Conservation (phyloP, 1,284 basidiomycete species). For the Tranzscheliella williamsii region DNA sequence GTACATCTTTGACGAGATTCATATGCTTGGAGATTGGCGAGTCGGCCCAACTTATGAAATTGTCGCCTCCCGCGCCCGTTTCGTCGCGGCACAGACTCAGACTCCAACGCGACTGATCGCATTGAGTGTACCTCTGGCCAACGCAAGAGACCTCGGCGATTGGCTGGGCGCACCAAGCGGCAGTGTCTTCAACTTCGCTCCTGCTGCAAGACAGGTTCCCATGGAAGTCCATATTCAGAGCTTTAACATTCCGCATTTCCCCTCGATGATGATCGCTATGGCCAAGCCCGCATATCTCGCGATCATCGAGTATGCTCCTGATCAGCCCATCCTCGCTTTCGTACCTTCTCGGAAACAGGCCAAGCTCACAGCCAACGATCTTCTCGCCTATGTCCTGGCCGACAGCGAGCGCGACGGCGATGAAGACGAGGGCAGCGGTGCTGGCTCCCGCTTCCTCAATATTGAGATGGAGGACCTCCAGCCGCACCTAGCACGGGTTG, state of each 20-base stretch:
- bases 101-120: slow-evolving; percentile 89
- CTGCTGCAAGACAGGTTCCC: slow-evolving; percentile 88
- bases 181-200: slow-evolving; percentile 96
- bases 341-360: slow-evolving; percentile 93
- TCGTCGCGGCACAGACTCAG: slow-evolving; percentile 92
- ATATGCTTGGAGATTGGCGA: slow-evolving; percentile 82
- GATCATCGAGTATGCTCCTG: slow-evolving; percentile 82
- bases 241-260: slow-evolving; percentile 94
- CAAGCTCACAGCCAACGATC: slow-evolving; percentile 86
- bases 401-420: slow-evolving; percentile 69
- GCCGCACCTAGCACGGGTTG: slow-evolving; percentile 83
- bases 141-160: slow-evolving; percentile 91
- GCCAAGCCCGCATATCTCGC: slow-evolving; percentile 96
- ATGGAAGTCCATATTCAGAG: slow-evolving; percentile 97
- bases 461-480: slow-evolving; percentile 81
- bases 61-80: slow-evolving; percentile 88
- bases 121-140: slow-evolving; percentile 91
- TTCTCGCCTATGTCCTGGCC: slow-evolving; percentile 84
- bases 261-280: slow-evolving; percentile 98
- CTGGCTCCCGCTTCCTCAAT: slow-evolving; percentile 83
- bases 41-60: slow-evolving; percentile 95
- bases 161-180: slow-evolving; percentile 91
- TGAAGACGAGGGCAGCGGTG: slow-evolving; percentile 57
- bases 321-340: slow-evolving; percentile 87
- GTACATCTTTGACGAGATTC: slow-evolving; percentile 92